phyloP scores from a whole-genome alignment of 768 basidiomycete species.

The Scleroderma bovista region DNA sequence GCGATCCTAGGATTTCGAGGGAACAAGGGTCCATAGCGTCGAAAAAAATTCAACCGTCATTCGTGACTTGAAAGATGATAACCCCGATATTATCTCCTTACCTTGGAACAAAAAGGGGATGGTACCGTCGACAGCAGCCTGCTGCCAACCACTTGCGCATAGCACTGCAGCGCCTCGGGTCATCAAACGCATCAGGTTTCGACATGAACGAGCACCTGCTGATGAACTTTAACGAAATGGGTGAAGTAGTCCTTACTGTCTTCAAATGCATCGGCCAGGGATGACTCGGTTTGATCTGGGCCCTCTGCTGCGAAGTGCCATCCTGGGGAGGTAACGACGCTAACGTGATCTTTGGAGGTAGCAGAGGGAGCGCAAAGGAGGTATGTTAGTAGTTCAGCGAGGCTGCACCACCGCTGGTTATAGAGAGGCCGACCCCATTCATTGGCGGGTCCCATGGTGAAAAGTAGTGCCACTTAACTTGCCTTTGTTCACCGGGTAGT shows the following conservation, averaged over 20 bases:
- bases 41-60: conserved; percentile 3
- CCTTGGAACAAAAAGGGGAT: conserved; percentile 19
- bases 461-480: conserved; percentile 14
- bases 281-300: too few species aligned
- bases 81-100: conserved; percentile 15
- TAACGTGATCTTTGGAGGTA: background rate
- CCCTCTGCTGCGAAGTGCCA: too few species aligned
- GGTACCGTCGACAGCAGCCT: conserved; percentile 19
- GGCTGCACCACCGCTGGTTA: background rate
- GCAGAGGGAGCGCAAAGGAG: background rate
- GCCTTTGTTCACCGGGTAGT: conserved; percentile 16
- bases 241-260: conserved; percentile 23
- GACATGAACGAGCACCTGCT: conserved; percentile 12
- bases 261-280: conserved; percentile 12
- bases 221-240: conserved; percentile 26
- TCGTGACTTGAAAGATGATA: conserved; percentile 24
- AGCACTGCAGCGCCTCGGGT: conserved; percentile 23
- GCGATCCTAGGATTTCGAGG: too few species aligned
- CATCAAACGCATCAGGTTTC: conserved; percentile 15
- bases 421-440: conserved; percentile 2
- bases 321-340: too few species aligned
- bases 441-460: conserved; percentile 19
- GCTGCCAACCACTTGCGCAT: conserved; percentile 20
- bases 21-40: too few species aligned
- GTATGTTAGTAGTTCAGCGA: background rate